phyloP scores from a whole-genome alignment of 352 stramenopile genomes.

The Globisporangium megalacanthum region DNA sequence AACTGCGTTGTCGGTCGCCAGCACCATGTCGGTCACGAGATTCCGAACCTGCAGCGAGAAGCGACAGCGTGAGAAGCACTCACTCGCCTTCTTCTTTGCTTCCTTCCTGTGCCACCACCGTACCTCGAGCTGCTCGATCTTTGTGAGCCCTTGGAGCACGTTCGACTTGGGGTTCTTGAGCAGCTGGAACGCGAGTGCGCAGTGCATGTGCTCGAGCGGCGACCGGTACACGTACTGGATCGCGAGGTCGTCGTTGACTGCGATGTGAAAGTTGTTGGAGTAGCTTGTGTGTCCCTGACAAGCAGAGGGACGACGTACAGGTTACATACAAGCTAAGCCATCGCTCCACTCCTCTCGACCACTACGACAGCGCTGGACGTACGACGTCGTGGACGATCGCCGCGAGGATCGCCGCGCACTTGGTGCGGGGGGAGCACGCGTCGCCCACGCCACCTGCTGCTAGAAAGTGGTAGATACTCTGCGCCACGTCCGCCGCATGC shows the following conservation, averaged over 20 bases:
- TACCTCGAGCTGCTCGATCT: constrained; percentile 72
- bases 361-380: not conserved
- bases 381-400: constrained; percentile 84
- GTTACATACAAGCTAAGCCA: not conserved
- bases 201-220: constrained; percentile 86
- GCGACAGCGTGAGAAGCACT: not conserved
- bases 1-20: constrained; percentile 86
- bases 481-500: constrained; percentile 79
- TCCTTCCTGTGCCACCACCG: not conserved
- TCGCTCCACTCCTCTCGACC: not conserved
- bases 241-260: constrained; percentile 71
- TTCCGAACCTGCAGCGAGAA: constrained; percentile 40
- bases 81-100: no score
- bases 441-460: constrained; percentile 40
- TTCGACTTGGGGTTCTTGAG: constrained; percentile 67
- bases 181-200: constrained; percentile 70
- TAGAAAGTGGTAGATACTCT: constrained; percentile 74
- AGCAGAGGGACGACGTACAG: not conserved
- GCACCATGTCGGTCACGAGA: constrained; percentile 81
- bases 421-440: constrained; percentile 51
- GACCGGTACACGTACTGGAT: constrained; percentile 80
- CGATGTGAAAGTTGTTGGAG: constrained; percentile 88
- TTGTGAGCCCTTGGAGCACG: constrained; percentile 66
- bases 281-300: constrained; percentile 76
- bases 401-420: constrained; percentile 67